Evolutionary conservation across 805 yeast species (phyloP).

Genomic region (Barnettozyma pratensis): DNA sequence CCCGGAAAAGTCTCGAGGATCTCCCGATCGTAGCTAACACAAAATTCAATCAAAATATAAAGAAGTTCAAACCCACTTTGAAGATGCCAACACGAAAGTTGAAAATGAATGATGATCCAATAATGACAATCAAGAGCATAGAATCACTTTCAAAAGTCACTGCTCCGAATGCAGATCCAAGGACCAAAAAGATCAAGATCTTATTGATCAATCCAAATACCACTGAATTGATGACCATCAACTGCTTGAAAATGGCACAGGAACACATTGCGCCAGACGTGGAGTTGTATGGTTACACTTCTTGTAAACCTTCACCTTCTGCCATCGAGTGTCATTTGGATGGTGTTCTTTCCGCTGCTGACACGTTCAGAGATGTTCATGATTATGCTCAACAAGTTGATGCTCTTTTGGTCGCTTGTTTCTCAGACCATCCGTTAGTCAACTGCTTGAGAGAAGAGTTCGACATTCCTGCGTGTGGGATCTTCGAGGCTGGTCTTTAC

Average conservation of each 20-base stretch:
- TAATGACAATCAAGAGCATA: slow-evolving; percentile 10
- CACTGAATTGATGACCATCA: slow-evolving; percentile 26
- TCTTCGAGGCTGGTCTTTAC: slow-evolving; percentile 31
- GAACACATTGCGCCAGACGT: slow-evolving; percentile 26
- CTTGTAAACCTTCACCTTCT: slow-evolving; percentile 24
- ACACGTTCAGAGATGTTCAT: slow-evolving; percentile 27
- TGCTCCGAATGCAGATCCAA: not conserved
- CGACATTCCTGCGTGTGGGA: slow-evolving; percentile 29
- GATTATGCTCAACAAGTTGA: slow-evolving; percentile 25
- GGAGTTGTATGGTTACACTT: slow-evolving; percentile 28
- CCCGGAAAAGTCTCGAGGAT: not conserved
- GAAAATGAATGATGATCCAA: not conserved
- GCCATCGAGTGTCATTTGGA: slow-evolving; percentile 32
- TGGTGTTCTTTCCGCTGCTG: slow-evolving; percentile 30
- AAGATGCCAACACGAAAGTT: not conserved
- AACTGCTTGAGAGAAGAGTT: slow-evolving; percentile 32
- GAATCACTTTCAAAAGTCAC: slow-evolving; percentile 14
- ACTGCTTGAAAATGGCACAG: slow-evolving; percentile 28
- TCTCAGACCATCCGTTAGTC: slow-evolving; percentile 31
- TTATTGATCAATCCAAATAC: slow-evolving; percentile 29
- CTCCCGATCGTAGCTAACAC: not conserved
- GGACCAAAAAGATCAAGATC: slow-evolving; percentile 17
- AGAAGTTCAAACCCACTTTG: not conserved
- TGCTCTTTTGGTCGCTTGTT: slow-evolving; percentile 31
- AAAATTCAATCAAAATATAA: not conserved